Conservation (phyloP, 805 yeast genomes). For the Schwanniomyces yamadae region DNA sequence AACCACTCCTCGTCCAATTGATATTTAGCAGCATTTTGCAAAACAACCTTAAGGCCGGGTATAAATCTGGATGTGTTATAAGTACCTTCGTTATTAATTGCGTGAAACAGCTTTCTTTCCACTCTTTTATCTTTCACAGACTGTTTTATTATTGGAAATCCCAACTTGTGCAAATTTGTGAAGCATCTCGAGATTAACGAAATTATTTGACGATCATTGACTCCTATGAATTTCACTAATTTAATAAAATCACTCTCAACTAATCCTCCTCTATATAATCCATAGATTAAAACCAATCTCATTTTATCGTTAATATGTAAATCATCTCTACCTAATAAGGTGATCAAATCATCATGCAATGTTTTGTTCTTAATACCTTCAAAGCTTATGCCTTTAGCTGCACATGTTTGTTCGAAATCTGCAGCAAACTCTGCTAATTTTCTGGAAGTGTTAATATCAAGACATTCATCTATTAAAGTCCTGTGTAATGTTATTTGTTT, state of each 20-base stretch:
- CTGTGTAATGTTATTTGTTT: conserved; percentile 59
- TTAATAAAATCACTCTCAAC: conserved; percentile 71
- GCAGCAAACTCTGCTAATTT: conserved; percentile 67
- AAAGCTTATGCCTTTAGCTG: conserved; percentile 67
- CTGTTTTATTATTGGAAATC: conserved; percentile 52
- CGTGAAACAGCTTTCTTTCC: conserved; percentile 55
- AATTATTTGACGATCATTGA: conserved; percentile 45
- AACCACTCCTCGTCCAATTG: conserved; percentile 57
- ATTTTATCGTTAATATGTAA: conserved; percentile 65
- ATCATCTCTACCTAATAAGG: conserved; percentile 47
- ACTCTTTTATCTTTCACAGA: conserved; percentile 42
- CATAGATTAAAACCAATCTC: conserved; percentile 71
- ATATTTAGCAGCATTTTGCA: conserved; percentile 51
- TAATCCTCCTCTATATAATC: conserved; percentile 79
- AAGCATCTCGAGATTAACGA: conserved; percentile 56
- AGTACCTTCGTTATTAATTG: conserved; percentile 48
- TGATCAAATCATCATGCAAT: conserved; percentile 61
- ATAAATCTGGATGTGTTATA: conserved; percentile 70
- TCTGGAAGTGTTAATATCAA: conserved; percentile 55
- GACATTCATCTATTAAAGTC: conserved; percentile 62
- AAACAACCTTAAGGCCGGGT: conserved; percentile 63
- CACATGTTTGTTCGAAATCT: conserved; percentile 80
- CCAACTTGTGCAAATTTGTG: conserved; percentile 47
- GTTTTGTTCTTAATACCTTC: conserved; percentile 63
- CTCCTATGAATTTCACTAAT: conserved; percentile 55